These are phyloP conservation scores for Rosa multiflora DNA, from an alignment of 306 rosid genomes.

Conservation along the genomic window DNA sequence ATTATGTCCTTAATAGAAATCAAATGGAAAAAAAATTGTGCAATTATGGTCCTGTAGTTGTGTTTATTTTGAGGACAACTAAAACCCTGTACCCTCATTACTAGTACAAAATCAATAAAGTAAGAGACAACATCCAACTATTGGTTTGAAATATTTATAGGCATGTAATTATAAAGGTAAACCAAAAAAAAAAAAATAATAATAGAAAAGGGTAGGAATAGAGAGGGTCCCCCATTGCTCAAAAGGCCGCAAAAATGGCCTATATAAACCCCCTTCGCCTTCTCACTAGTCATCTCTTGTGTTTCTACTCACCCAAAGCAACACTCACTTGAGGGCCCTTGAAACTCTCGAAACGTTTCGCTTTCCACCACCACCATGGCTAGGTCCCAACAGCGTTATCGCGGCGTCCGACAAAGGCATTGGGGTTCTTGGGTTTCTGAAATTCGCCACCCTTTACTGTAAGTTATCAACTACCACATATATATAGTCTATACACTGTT, in stretches of 20 bases:
- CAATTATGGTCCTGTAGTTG: background rate
- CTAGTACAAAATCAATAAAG: background rate
- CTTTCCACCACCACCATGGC: constrained; percentile 40
- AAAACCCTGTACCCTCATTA: background rate
- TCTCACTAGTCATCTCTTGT: background rate
- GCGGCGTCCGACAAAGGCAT: constrained; percentile 78
- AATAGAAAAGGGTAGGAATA: background rate
- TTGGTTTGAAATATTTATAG: background rate
- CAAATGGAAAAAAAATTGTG: background rate
- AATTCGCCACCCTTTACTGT: constrained; percentile 54
- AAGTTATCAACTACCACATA: background rate
- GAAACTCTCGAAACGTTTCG: constrained; percentile 5
- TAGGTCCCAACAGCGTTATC: constrained; percentile 66
- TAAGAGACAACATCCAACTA: background rate
- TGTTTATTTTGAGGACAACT: background rate
- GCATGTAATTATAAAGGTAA: background rate
- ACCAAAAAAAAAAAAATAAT: background rate
- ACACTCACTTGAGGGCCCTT: background rate
- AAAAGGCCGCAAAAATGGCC: constrained; percentile 19
- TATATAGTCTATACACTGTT: background rate
- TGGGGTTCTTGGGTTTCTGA: constrained; percentile 96
- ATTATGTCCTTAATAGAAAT: background rate
- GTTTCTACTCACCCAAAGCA: background rate
- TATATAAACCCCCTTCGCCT: constrained; percentile 4
- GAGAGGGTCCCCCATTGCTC: background rate